These are phyloP conservation scores for Suhomyces chickasaworum DNA, from an alignment of 1,139 yeast genomes.

Conservation along the genomic window DNA sequence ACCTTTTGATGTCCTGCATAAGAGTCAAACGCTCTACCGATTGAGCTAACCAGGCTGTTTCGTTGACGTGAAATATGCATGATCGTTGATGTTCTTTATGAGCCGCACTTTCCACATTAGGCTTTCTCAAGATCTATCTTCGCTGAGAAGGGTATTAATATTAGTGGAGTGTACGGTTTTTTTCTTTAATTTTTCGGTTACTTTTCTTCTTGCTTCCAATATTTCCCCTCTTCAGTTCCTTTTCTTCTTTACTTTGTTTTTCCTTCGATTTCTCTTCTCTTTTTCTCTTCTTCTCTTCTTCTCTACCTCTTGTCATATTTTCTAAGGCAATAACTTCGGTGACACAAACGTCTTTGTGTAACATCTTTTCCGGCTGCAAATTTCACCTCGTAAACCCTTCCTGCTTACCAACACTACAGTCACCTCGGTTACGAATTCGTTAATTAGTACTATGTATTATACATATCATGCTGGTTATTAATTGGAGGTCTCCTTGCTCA, in stretches of 20 bases:
- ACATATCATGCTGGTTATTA: conserved; percentile 8
- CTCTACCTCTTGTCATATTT: neutral
- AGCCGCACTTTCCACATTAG: too few species aligned
- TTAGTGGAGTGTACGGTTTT: too few species aligned
- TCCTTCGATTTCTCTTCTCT: neutral
- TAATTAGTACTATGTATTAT: conserved; percentile 3
- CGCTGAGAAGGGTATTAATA: too few species aligned
- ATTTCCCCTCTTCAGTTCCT: too few species aligned
- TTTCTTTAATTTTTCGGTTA: too few species aligned
- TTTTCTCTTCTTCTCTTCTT: neutral
- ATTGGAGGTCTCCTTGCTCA: conserved; percentile 6
- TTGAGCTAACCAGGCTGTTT: conserved; percentile 19
- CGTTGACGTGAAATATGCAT: conserved; percentile 3
- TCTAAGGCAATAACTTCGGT: neutral
- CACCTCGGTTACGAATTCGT: neutral
- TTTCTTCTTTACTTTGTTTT: too few species aligned
- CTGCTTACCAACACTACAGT: too few species aligned
- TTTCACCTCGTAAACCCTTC: neutral
- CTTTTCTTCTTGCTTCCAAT: too few species aligned
- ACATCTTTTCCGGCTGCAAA: conserved; percentile 7
- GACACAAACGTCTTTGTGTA: conserved; percentile 2
- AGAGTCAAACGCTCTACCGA: conserved; percentile 21
- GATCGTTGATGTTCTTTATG: neutral
- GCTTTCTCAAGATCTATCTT: too few species aligned
- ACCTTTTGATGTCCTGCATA: conserved; percentile 37